phyloP scores from a whole-genome alignment of 306 rosid genomes.

The Elaeagnus macrophylla region DNA sequence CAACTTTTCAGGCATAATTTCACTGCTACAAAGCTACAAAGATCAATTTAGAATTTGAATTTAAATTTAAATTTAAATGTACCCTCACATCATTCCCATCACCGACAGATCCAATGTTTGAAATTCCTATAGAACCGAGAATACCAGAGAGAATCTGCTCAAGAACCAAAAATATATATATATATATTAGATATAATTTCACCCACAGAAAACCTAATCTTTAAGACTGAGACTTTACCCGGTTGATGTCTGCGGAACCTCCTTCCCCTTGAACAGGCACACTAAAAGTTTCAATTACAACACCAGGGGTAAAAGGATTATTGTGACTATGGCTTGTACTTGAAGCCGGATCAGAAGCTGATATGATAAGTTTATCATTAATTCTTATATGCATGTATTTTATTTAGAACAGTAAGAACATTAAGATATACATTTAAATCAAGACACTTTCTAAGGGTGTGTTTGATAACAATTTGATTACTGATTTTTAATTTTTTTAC shows the following conservation, averaged over 20 bases:
- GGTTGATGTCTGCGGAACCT: conserved; percentile 57
- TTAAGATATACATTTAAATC: too few species aligned
- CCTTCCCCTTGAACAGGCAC: conserved; percentile 83
- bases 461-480: too few species aligned
- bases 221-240: conserved; percentile 43
- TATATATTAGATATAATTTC: conserved; percentile 7
- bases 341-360: conserved; percentile 67
- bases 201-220: conserved; percentile 15
- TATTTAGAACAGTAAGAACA: too few species aligned
- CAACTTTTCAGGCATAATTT: neutral
- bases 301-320: conserved; percentile 70
- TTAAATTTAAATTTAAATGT: conserved; percentile 3
- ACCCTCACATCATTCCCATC: conserved; percentile 79
- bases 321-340: conserved; percentile 60
- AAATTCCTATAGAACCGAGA: conserved; percentile 77
- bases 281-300: conserved; percentile 79
- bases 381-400: neutral
- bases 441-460: too few species aligned
- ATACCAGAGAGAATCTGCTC: conserved; percentile 75
- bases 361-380: neutral
- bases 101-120: conserved; percentile 44
- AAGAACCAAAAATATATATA: conserved; percentile 15
- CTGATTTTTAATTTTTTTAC: too few species aligned
- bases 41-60: conserved; percentile 6
- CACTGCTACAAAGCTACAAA: conserved; percentile 2